Base-by-base conservation (phyloP, 768 basidiomycete genomes). In the Collybia sordida region DNA sequence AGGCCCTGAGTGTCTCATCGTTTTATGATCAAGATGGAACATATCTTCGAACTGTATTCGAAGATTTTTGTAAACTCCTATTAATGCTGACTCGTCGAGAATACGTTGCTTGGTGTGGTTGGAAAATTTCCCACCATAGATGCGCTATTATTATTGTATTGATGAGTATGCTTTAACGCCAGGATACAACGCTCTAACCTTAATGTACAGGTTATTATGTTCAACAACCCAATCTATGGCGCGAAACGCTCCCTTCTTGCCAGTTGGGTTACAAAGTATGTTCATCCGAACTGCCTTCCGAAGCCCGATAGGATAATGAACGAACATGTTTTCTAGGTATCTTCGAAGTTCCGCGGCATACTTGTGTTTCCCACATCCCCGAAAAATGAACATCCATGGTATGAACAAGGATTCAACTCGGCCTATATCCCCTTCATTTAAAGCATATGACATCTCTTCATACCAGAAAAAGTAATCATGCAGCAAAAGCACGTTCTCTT, bases 141-240 rank as follows among this genome's bases (percentile, higher is more conserved):
- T 65, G 0, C 59, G 45, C 67, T 70, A 44, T 25, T 11, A 46
- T 14, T 34, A 8, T 27, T 11, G 11, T 11, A 27, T 27, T 11
- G 11, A 11, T 27, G 11, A 11, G 27, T 27, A 11, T 11, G 6
- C 11, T 5, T 27, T 11, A 5, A 11, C 11, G 11, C 11, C 27
- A 27, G 6, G 5, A 11, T 27, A 5, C 11, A 11, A 5, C 27
- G 11, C 60, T 45, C 23, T n/a, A n/a, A 72, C 73, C 62, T 75
- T 78, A 9, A 62, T 72, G 15, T 65, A 72, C 1, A 74, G 61
- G 45, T 76, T 77, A 21, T 72, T 67, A 1, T 67, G 54, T 47
- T 78, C 74, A 0, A 71, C 57, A 1, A 66, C 42, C 73, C 73
- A 76, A 45, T 77, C 73, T 1, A 74, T 56, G 0, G 56, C 64